Evolutionary conservation across 177 flowering plant genomes (phyloP).

Genomic region (Vitis hybrid): DNA sequence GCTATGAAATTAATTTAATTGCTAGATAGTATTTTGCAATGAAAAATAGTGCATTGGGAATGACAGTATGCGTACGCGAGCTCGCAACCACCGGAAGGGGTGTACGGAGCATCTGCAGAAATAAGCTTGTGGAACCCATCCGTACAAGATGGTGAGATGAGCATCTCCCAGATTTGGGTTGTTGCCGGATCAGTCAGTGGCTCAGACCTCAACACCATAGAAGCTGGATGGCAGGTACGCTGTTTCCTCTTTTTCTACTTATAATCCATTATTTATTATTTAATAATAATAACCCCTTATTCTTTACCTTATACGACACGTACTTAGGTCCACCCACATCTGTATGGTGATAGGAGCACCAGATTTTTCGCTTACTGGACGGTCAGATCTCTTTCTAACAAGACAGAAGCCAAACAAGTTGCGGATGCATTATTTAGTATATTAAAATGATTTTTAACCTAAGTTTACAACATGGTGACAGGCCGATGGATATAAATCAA

Average conservation of each 20-base stretch:
- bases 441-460: too few relatives aligned
- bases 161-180: conserved; percentile 96
- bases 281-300: conserved; percentile 39
- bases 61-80: conserved; percentile 92
- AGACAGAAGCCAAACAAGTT: not conserved
- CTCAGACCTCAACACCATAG: conserved; percentile 97
- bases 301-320: conserved; percentile 54
- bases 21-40: too few relatives aligned
- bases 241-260: conserved; percentile 10
- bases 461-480: too few relatives aligned
- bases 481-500: conserved; percentile 42
- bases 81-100: conserved; percentile 58
- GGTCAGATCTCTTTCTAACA: conserved; percentile 48
- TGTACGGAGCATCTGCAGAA: conserved; percentile 90
- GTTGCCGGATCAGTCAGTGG: conserved; percentile 89
- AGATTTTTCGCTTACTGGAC: conserved; percentile 98
- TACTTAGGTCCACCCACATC: conserved; percentile 99
- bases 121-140: conserved; percentile 97
- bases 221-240: conserved; percentile 99
- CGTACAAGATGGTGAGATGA: conserved; percentile 77
- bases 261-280: too few relatives aligned
- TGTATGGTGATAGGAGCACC: conserved; percentile 96
- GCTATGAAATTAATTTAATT: too few relatives aligned
- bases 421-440: conserved; percentile 18
- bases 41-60: too few relatives aligned